A percentile compares a stretch with the other conserved stretches of the same genome.
Evolutionary conservation across 139 green algal species (phyloP).

Genomic region (Micractinium sp.): DNA sequence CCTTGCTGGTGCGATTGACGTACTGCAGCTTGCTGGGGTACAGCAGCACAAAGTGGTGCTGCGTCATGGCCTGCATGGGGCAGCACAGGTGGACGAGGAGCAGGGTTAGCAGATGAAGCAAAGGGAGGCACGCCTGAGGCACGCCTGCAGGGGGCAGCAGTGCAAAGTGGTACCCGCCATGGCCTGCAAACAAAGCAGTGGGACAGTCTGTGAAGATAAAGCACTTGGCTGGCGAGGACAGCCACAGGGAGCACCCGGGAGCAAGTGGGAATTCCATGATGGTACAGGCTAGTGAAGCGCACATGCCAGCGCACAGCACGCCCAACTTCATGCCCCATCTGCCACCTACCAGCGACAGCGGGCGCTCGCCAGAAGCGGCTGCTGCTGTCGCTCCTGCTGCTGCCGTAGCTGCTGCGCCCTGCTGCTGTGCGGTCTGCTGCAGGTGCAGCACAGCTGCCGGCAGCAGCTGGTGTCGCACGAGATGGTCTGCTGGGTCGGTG

Average conservation of each 20-base stretch:
- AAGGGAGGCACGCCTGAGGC: not conserved
- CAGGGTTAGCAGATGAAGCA: not conserved
- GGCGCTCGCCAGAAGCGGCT: slow-evolving; percentile 2
- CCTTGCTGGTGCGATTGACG: slow-evolving; percentile 72
- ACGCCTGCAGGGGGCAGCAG: not conserved
- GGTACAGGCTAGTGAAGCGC: not conserved
- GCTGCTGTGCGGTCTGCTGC: not conserved
- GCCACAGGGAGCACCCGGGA: too few species aligned
- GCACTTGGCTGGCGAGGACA: too few species aligned
- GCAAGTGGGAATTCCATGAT: too few species aligned
- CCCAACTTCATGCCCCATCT: too few species aligned
- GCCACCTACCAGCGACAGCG: slow-evolving; percentile 57
- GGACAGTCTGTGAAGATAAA: not conserved
- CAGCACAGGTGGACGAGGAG: not conserved
- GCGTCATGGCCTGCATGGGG: slow-evolving; percentile 64
- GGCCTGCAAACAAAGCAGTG: not conserved
- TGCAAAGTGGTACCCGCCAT: not conserved
- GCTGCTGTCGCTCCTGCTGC: not conserved
- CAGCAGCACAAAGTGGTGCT: slow-evolving; percentile 85
- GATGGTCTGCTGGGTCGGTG: slow-evolving; percentile 32
- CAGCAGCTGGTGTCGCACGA: slow-evolving; percentile 45
- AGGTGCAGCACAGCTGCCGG: slow-evolving; percentile 16
- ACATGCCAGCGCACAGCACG: not conserved
- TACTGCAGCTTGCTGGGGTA: slow-evolving; percentile 58
- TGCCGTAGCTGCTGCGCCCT: not conserved